Percentiles rank a stretch among this genome's conserved stretches.
These are phyloP conservation scores for Pholiota microspora DNA, from an alignment of 768 basidiomycete species.

Conservation along the genomic window DNA sequence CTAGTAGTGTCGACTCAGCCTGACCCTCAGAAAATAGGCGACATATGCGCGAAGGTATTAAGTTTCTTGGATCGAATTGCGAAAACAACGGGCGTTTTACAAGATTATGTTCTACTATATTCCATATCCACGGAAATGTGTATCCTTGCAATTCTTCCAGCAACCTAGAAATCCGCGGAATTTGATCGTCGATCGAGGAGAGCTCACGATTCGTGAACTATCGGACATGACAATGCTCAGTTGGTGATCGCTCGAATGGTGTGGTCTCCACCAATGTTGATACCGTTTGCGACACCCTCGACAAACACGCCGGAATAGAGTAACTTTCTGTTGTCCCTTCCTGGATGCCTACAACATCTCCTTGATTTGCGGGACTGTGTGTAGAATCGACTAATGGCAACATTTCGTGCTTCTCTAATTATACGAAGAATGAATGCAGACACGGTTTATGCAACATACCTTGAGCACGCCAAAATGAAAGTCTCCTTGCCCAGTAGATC, in stretches of 20 bases:
- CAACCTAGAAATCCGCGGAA: neutral
- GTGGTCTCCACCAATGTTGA: constrained; percentile 32
- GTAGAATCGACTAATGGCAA: constrained; percentile 49
- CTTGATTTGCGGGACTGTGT: constrained; percentile 44
- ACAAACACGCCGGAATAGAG: constrained; percentile 61
- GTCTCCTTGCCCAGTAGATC: constrained; percentile 51
- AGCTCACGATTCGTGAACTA: too few relatives aligned
- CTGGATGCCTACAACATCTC: constrained; percentile 60
- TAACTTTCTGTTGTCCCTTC: constrained; percentile 53
- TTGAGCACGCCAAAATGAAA: constrained; percentile 64
- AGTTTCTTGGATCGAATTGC: too few relatives aligned
- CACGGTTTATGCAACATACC: constrained; percentile 25
- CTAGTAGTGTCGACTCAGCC: too few relatives aligned
- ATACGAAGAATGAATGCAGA: neutral
- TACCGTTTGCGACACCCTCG: constrained; percentile 35
- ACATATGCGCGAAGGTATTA: too few relatives aligned
- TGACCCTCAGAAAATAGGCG: too few relatives aligned
- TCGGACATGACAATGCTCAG: neutral
- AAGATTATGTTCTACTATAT: too few relatives aligned
- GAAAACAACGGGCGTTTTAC: too few relatives aligned
- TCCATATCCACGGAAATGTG: neutral
- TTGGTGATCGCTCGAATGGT: constrained; percentile 5
- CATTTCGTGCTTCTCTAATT: constrained; percentile 17
- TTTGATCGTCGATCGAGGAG: neutral
- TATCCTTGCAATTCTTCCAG: neutral